phyloP scores from a whole-genome alignment of 208 protist species.

The Crithidia bombi region DNA sequence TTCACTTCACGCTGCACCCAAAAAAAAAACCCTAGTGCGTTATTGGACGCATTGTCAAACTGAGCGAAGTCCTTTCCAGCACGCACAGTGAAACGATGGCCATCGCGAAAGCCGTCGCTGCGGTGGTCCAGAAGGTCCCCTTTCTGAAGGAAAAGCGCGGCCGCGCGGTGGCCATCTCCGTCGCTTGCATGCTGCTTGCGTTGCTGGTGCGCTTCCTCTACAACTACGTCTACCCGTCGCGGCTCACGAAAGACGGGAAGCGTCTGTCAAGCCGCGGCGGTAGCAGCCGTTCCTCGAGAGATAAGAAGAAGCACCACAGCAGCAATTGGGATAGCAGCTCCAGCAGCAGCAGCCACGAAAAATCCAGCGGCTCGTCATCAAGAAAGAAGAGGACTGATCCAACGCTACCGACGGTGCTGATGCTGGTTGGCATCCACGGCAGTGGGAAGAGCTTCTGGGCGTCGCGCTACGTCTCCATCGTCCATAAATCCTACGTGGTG shows the following conservation, averaged over 20 bases:
- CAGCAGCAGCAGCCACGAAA: conserved; percentile 15
- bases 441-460: conserved; percentile 87
- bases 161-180: conserved; percentile 12
- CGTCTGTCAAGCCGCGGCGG: conserved; percentile 15
- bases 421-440: conserved; percentile 76
- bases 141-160: conserved; percentile 4
- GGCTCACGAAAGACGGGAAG: conserved; percentile 1
- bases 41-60: too few relatives aligned
- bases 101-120: not conserved
- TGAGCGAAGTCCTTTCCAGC: too few relatives aligned
- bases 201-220: conserved; percentile 20
- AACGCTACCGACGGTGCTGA: conserved; percentile 57
- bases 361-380: conserved; percentile 19
- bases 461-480: conserved; percentile 60
- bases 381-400: conserved; percentile 37
- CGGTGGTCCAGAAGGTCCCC: conserved; percentile 3
- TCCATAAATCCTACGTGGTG: conserved; percentile 63
- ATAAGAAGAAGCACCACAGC: conserved; percentile 29
- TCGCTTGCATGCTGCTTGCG: conserved; percentile 20
- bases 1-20: too few relatives aligned
- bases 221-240: not conserved
- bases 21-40: too few relatives aligned
- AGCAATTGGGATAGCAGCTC: conserved; percentile 17
- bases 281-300: conserved; percentile 13
- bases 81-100: not conserved